Percentiles rank a stretch among this genome's conserved stretches.
Conservation (phyloP, 257 asterid species). For the Nicotiana knightiana region DNA sequence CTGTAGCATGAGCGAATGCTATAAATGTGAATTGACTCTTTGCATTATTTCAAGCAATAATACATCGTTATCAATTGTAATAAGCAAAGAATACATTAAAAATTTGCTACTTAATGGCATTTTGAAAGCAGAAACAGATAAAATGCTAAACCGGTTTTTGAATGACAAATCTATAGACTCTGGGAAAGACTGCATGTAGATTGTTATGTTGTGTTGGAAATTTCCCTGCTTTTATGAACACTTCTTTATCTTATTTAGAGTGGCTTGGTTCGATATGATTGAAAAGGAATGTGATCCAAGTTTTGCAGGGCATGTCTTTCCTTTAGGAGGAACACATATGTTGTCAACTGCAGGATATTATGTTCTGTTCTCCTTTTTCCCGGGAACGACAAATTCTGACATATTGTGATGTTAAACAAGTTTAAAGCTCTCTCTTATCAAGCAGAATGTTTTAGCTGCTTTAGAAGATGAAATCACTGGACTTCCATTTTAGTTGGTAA, state of each 20-base stretch:
- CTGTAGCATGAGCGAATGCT: not conserved
- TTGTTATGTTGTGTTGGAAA: slow-evolving; percentile 5
- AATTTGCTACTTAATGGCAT: not conserved
- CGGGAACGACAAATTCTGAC: not conserved
- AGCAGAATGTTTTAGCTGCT: not conserved
- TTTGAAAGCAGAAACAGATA: not conserved
- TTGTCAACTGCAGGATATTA: not conserved
- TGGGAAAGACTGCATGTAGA: not conserved
- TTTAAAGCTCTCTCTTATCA: not conserved
- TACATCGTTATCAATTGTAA: not conserved
- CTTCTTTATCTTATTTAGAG: not conserved
- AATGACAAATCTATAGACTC: not conserved
- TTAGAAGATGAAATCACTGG: not conserved
- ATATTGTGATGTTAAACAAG: not conserved
- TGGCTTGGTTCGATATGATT: not conserved
- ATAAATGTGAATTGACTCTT: not conserved
- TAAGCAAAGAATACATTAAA: not conserved
- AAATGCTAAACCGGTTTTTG: not conserved
- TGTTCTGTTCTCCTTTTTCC: not conserved
- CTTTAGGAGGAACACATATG: not conserved
- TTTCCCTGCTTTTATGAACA: not conserved
- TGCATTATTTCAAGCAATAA: not conserved
- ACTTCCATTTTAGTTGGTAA: not conserved
- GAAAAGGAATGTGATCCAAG: not conserved
- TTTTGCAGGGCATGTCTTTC: not conserved